These are phyloP conservation scores for Cerrena zonata DNA, from an alignment of 1,284 basidiomycete species.

Conservation along the genomic window DNA sequence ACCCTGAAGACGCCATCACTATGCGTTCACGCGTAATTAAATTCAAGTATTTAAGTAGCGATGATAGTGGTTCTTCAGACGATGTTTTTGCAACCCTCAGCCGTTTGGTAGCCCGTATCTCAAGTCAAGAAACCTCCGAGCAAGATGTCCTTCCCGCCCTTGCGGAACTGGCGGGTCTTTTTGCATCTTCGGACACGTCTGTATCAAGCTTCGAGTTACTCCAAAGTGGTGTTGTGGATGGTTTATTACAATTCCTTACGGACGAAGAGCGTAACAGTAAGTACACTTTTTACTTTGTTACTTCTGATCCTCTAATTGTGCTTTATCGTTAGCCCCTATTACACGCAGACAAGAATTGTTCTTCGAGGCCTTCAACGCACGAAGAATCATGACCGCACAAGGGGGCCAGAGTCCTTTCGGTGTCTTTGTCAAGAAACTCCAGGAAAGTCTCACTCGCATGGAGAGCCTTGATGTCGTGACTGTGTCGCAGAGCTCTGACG, in stretches of 20 bases:
- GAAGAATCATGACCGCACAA: constrained; percentile 39
- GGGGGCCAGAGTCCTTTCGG: constrained; percentile 60
- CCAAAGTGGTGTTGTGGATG: constrained; percentile 89
- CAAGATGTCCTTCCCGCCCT: constrained; percentile 62
- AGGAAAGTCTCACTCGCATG: constrained; percentile 88
- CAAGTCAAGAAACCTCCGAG: constrained; percentile 51
- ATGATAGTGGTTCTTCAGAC: constrained; percentile 57
- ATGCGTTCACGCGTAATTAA: constrained; percentile 79
- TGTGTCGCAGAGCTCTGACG: constrained; percentile 71
- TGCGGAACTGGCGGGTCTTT: constrained; percentile 70
- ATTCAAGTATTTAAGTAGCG: constrained; percentile 66
- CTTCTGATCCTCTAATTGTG: background rate
- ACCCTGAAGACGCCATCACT: constrained; percentile 87
- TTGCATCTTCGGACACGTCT: constrained; percentile 70
- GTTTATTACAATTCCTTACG: constrained; percentile 78
- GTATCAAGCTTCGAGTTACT: constrained; percentile 95
- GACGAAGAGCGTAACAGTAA: constrained; percentile 53
- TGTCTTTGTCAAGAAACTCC: constrained; percentile 87
- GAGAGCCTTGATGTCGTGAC: constrained; percentile 92
- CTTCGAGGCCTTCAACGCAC: constrained; percentile 66
- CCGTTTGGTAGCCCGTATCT: constrained; percentile 59
- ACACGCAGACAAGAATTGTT: constrained; percentile 66
- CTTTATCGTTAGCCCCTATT: constrained; percentile 40
- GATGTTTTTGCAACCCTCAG: constrained; percentile 63
- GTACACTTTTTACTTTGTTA: constrained; percentile 15